A percentile compares a stretch with the other conserved stretches of the same genome.
These are phyloP conservation scores for Truncatella angustata DNA, from an alignment of 2,329 filamentous ascomycete genomes.

Conservation along the genomic window DNA sequence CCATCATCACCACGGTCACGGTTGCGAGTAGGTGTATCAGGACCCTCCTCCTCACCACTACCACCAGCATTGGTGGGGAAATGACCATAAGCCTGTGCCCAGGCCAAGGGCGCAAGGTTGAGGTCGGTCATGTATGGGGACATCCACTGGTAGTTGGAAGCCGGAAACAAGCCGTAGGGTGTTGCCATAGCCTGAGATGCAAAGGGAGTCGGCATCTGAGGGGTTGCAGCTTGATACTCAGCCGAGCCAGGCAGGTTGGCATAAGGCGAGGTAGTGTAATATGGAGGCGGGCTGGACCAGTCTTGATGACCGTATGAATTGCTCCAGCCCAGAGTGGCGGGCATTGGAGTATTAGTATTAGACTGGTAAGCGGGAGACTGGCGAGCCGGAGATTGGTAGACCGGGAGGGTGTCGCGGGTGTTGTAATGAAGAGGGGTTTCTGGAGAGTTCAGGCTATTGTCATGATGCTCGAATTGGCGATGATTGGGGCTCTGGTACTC, in stretches of 20 bases:
- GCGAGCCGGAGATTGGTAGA: too few relatives aligned
- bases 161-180: constrained; percentile 14
- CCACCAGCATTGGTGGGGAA: background rate
- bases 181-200: constrained; percentile 5
- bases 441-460: background rate
- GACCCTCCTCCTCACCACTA: background rate
- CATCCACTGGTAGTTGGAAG: constrained; percentile 18
- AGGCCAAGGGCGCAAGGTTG: constrained; percentile 11
- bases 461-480: background rate
- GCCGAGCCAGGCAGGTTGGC: background rate
- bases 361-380: too few relatives aligned
- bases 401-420: background rate
- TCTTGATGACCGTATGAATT: background rate
- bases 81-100: constrained; percentile 10
- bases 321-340: too few relatives aligned
- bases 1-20: background rate
- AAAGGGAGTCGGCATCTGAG: background rate
- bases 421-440: background rate
- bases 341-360: background rate
- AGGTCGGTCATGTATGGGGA: constrained; percentile 27
- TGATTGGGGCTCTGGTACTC: background rate
- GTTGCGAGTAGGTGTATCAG: background rate
- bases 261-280: background rate
- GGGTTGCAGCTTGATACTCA: background rate
- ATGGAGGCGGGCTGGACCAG: background rate